A percentile compares a stretch with the other conserved stretches of the same genome.
These are phyloP conservation scores for Paecilomyces formosus DNA, from an alignment of 2,329 filamentous ascomycete genomes.

Conservation along the genomic window DNA sequence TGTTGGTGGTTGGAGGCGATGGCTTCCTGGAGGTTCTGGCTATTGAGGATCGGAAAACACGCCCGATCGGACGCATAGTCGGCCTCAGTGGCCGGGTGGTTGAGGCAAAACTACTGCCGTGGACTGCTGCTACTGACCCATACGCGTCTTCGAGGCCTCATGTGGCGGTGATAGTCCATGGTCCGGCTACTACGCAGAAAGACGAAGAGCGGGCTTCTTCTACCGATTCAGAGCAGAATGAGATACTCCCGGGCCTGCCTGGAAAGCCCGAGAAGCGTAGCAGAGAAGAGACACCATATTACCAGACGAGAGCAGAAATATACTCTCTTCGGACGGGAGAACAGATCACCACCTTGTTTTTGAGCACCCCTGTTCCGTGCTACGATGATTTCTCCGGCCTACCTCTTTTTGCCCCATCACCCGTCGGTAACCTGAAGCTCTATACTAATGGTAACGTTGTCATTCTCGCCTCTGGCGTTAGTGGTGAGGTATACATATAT, in stretches of 20 bases:
- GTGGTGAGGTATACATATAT: slow-evolving; percentile 84
- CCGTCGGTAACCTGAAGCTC: slow-evolving; percentile 66
- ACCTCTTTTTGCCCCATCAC: slow-evolving; percentile 60
- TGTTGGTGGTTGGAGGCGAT: slow-evolving; percentile 72
- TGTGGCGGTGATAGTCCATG: slow-evolving; percentile 73
- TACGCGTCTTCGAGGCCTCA: slow-evolving; percentile 58
- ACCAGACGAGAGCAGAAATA: slow-evolving; percentile 82
- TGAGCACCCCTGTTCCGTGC: slow-evolving; percentile 58
- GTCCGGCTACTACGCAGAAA: slow-evolving; percentile 55
- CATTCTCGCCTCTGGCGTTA: slow-evolving; percentile 68
- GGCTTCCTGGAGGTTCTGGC: slow-evolving; percentile 70
- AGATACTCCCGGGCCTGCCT: slow-evolving; percentile 20
- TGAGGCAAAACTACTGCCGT: slow-evolving; percentile 74
- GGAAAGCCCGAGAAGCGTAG: slow-evolving; percentile 15
- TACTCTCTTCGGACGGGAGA: slow-evolving; percentile 75
- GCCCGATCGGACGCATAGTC: slow-evolving; percentile 62
- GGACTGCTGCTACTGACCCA: slow-evolving; percentile 49
- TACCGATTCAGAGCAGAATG: slow-evolving; percentile 26
- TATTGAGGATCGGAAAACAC: slow-evolving; percentile 64
- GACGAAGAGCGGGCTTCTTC: slow-evolving; percentile 27
- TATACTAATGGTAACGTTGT: slow-evolving; percentile 66
- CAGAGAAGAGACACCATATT: slow-evolving; percentile 34
- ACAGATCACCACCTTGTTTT: slow-evolving; percentile 65
- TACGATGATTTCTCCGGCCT: slow-evolving; percentile 51
- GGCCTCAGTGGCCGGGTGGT: slow-evolving; percentile 73